Base-by-base conservation (phyloP, 306 rosid species). In the Citrullus mucosospermus region DNA sequence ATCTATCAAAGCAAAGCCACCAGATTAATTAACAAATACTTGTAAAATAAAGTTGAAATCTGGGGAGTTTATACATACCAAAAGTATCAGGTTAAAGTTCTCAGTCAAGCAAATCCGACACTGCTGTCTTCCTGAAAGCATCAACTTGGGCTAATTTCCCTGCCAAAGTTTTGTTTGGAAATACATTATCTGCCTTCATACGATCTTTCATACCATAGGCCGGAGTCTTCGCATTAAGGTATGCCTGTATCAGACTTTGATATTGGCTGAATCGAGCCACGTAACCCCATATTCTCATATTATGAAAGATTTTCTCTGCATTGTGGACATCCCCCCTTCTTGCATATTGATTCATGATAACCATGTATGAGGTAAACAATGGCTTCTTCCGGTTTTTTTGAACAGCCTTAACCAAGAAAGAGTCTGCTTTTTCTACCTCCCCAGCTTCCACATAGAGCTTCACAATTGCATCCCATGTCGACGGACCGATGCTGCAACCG, bases 181-280 rank as follows among this genome's bases (percentile, higher is more conserved):
- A 81, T 55, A 95, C 4, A 67, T 84, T 80, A 70, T 92, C 97
- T 10, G 90, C 91, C 79, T 79, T 88, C 89, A 95, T 80, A 80
- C 97, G 86, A 79, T 92, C 97, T 84, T 87, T 84, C 16, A 92
- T 86, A 41, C 98, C 97, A 73, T 91, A 95, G 57, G 93, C 91
- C 15, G 96, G 92, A 39, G 77, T 72, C 73, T 95, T 90, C 50
- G 90, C 97, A 48, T 85, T 95, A 80, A 86, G 57, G 65, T 92
- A 95, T 51, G 98, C 91, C 79, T 81, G 87, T 22, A 89, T 2
- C 16, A 95, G 87, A 78, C 80, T 36, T 44, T 88, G 89, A 80
- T 84, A 95, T 82, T 79, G 93, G 79, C 61, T 87, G 5, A 59
- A 0, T 50, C 80, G 83, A 71, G 82, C 48, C 4, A 43, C 5